phyloP scores from a whole-genome alignment of 2,329 filamentous ascomycete genomes.

The Rhytidhysteron rufulum region DNA sequence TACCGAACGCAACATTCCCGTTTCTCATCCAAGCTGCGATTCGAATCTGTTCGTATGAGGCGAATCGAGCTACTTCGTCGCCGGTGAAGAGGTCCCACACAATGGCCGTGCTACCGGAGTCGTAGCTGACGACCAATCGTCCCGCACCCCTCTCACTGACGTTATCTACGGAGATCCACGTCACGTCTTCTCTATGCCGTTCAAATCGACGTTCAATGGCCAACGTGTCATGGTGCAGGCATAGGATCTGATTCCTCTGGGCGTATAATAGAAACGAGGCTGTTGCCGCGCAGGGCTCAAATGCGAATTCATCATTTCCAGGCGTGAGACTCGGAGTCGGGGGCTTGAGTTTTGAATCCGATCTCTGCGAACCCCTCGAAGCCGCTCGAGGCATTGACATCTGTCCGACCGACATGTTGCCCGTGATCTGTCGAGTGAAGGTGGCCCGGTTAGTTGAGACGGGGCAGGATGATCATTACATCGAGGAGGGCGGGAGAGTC shows the following conservation, averaged over 20 bases:
- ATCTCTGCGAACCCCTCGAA: constrained; percentile 35
- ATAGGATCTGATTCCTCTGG: constrained; percentile 75
- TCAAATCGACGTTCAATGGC: constrained; percentile 84
- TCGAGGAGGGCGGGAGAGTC: constrained; percentile 21
- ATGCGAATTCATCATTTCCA: constrained; percentile 50
- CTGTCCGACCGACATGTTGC: constrained; percentile 43
- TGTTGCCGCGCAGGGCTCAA: constrained; percentile 87
- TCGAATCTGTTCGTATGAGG: constrained; percentile 80
- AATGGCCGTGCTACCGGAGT: constrained; percentile 84
- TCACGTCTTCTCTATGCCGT: constrained; percentile 76
- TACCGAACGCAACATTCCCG: constrained; percentile 95
- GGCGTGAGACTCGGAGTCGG: constrained; percentile 44
- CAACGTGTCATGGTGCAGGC: constrained; percentile 87
- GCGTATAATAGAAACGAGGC: constrained; percentile 88
- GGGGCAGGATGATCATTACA: constrained; percentile 22
- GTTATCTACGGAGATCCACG: constrained; percentile 84
- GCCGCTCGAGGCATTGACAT: constrained; percentile 38
- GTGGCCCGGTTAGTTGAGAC: constrained; percentile 25
- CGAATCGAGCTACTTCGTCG: constrained; percentile 85
- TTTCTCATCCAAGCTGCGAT: constrained; percentile 95
- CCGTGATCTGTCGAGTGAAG: constrained; percentile 22
- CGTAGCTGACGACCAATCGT: constrained; percentile 86
- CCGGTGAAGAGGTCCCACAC: constrained; percentile 96
- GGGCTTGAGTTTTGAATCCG: constrained; percentile 33
- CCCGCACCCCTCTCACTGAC: constrained; percentile 83